These are phyloP conservation scores for Pyrus communis DNA, from an alignment of 306 rosid species.

Conservation along the genomic window DNA sequence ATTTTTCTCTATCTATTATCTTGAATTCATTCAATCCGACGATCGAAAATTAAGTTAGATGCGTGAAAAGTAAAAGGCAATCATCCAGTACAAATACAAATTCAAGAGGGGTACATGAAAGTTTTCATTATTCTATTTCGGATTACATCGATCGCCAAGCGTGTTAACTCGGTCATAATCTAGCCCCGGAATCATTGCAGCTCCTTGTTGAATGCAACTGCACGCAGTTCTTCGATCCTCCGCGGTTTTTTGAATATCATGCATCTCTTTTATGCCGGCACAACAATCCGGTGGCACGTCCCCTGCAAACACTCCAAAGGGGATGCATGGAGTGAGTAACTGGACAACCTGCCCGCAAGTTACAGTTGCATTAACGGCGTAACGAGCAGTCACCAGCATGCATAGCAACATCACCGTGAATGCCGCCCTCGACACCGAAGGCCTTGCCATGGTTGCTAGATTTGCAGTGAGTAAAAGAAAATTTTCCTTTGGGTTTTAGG, in stretches of 20 bases:
- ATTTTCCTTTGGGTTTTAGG: background rate
- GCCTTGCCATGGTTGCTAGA: background rate
- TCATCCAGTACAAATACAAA: too few relatives aligned
- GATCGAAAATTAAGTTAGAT: too few relatives aligned
- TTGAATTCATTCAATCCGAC: accelerated
- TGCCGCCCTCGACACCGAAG: background rate
- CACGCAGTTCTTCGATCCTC: constrained; percentile 47
- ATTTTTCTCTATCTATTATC: too few relatives aligned
- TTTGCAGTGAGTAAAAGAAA: too few relatives aligned
- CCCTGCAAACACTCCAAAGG: constrained; percentile 51
- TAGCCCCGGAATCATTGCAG: constrained; percentile 38
- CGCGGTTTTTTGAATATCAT: constrained; percentile 26
- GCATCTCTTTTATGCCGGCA: constrained; percentile 37
- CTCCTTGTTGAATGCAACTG: constrained; percentile 39
- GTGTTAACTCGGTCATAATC: constrained; percentile 32
- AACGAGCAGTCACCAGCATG: constrained; percentile 5
- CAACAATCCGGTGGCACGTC: constrained; percentile 40
- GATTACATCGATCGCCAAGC: constrained; percentile 15
- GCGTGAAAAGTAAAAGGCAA: too few relatives aligned
- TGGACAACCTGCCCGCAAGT: constrained; percentile 42
- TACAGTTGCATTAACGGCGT: constrained; percentile 14
- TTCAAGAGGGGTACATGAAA: too few relatives aligned
- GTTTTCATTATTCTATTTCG: too few relatives aligned
- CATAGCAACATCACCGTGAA: background rate
- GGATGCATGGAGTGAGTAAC: constrained; percentile 53